Evolutionary conservation across 805 yeast genomes (phyloP).

Genomic region (Candida ponderosae): DNA sequence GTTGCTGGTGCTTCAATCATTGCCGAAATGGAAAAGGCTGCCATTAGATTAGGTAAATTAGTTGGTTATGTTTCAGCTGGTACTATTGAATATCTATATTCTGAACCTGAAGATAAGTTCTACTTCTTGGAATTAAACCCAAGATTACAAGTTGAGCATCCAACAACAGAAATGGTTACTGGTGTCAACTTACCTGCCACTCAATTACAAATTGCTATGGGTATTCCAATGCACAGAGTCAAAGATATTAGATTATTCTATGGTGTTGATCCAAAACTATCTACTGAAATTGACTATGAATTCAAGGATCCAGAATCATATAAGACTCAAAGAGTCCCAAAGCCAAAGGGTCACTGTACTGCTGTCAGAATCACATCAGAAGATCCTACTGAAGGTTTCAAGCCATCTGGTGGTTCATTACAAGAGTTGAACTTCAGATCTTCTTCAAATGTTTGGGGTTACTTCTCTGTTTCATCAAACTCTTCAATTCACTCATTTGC

Average conservation of each 20-base stretch:
- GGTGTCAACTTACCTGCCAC: conserved; percentile 99
- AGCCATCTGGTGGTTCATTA: conserved; percentile 95
- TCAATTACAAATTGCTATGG: conserved; percentile 98
- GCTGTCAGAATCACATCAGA: conserved; percentile 99
- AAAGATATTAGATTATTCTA: conserved; percentile 87
- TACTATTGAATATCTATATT: conserved; percentile 95
- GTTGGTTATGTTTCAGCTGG: conserved; percentile 99
- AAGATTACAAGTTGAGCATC: conserved; percentile 98
- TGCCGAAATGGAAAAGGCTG: conserved; percentile 90
- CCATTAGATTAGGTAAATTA: conserved; percentile 90
- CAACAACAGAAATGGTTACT: conserved; percentile 98
- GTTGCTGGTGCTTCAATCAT: conserved; percentile 84
- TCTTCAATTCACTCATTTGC: conserved; percentile 97
- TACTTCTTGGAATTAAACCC: conserved; percentile 97
- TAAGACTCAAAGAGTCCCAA: conserved; percentile 82
- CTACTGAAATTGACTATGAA: conserved; percentile 85
- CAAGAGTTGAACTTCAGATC: conserved; percentile 97
- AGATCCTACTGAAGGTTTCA: conserved; percentile 99
- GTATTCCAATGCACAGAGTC: conserved; percentile 93
- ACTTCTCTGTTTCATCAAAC: conserved; percentile 92
- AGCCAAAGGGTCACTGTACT: conserved; percentile 97
- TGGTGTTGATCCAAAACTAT: conserved; percentile 93
- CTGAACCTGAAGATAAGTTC: conserved; percentile 89
- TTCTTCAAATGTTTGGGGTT: conserved; percentile 98
- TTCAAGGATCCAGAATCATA: conserved; percentile 67